Evolutionary conservation across 192 early-diverging fungal genomes (phyloP).

Genomic region (Phlyctochytrium arcticum): DNA sequence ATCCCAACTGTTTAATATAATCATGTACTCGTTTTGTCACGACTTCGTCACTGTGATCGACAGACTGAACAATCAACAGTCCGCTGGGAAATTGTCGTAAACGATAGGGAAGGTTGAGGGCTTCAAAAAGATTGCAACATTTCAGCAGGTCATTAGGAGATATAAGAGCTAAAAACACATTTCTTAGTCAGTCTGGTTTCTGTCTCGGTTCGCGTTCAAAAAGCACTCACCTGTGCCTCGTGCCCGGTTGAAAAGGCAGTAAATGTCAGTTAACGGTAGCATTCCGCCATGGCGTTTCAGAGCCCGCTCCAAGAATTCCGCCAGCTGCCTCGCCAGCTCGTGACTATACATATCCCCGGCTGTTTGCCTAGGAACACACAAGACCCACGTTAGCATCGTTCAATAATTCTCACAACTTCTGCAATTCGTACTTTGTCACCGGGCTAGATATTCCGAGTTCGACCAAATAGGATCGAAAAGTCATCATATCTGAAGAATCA

Average conservation of each 20-base stretch:
- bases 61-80: constrained; percentile 70
- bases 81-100: constrained; percentile 78
- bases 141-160: constrained; percentile 91
- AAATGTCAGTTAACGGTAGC: constrained; percentile 82
- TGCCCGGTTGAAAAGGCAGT: constrained; percentile 93
- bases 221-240: constrained; percentile 68
- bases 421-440: constrained; percentile 71
- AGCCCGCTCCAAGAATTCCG: constrained; percentile 73
- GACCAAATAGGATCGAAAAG: constrained; percentile 68
- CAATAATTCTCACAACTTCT: too few relatives aligned
- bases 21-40: constrained; percentile 54
- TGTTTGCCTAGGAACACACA: constrained; percentile 53
- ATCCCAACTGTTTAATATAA: constrained; percentile 36
- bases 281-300: constrained; percentile 60
- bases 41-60: constrained; percentile 62
- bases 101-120: constrained; percentile 66
- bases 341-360: constrained; percentile 83
- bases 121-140: constrained; percentile 65
- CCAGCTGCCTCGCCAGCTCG: constrained; percentile 82
- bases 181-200: neutral
- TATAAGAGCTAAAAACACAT: constrained; percentile 57
- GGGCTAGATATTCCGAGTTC: constrained; percentile 88
- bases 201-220: neutral
- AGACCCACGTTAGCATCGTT: too few relatives aligned
- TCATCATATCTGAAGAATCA: constrained; percentile 41